Percentiles rank a stretch among this genome's conserved stretches.
These are phyloP conservation scores for Tolypocladium guangdongense DNA, from an alignment of 2,329 filamentous ascomycete species.

Conservation along the genomic window DNA sequence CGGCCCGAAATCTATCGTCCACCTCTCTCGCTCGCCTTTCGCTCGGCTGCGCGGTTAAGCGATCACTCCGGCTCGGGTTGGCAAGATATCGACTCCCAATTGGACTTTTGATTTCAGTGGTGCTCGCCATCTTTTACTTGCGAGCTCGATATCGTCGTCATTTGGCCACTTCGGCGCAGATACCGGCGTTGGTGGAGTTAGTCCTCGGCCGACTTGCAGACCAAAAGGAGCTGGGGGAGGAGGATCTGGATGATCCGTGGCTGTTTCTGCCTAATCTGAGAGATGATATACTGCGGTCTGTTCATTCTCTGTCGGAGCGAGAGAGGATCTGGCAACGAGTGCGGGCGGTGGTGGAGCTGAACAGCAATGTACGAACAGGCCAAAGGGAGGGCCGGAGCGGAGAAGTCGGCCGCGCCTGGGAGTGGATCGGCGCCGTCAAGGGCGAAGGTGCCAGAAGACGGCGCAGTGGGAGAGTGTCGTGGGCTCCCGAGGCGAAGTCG, in stretches of 20 bases:
- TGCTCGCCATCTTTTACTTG: constrained; percentile 47
- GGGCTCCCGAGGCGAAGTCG: constrained; percentile 26
- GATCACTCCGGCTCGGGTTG: constrained; percentile 69
- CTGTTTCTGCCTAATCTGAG: constrained; percentile 81
- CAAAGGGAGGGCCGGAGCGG: constrained; percentile 57
- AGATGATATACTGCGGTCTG: constrained; percentile 77
- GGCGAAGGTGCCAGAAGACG: constrained; percentile 34
- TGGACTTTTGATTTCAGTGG: constrained; percentile 49
- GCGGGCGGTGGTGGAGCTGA: constrained; percentile 75
- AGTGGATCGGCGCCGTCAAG: constrained; percentile 53
- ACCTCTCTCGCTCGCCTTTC: constrained; percentile 87
- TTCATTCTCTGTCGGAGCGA: constrained; percentile 66
- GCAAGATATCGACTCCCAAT: constrained; percentile 79
- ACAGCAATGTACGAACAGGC: constrained; percentile 76
- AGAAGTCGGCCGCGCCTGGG: constrained; percentile 56
- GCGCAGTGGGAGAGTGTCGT: constrained; percentile 42
- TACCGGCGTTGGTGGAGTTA: constrained; percentile 76
- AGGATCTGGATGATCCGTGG: constrained; percentile 60
- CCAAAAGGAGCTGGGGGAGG: constrained; percentile 71
- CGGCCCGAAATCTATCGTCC: constrained; percentile 59
- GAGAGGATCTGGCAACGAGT: constrained; percentile 80
- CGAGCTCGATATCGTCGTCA: constrained; percentile 52
- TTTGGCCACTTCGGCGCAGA: constrained; percentile 54
- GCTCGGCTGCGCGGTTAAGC: constrained; percentile 68
- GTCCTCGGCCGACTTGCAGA: constrained; percentile 73